These are phyloP conservation scores for Eurotiales sp. DNA, from an alignment of 2,329 filamentous ascomycete genomes.

Conservation along the genomic window DNA sequence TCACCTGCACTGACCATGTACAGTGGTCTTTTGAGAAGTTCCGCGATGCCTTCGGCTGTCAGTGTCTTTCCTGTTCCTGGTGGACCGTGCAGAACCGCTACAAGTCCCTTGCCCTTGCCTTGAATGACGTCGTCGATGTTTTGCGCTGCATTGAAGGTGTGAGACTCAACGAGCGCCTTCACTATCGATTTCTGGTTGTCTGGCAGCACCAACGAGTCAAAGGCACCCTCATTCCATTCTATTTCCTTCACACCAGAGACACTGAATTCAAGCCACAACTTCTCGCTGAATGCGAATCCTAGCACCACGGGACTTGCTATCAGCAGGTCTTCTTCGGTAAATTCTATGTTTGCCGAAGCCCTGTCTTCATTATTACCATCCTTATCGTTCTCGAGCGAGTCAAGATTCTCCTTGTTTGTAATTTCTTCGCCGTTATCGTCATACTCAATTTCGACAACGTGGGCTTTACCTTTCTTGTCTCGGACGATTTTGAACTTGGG, in stretches of 20 bases:
- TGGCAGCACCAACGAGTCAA: slow-evolving; percentile 73
- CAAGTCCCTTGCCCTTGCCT: slow-evolving; percentile 82
- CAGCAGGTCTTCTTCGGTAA: slow-evolving; percentile 78
- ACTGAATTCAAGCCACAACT: slow-evolving; percentile 84
- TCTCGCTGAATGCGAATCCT: slow-evolving; percentile 83
- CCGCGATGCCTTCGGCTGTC: slow-evolving; percentile 81
- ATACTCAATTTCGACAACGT: slow-evolving; percentile 53
- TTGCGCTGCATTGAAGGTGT: slow-evolving; percentile 75
- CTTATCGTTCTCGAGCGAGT: slow-evolving; percentile 46
- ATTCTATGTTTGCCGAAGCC: slow-evolving; percentile 44
- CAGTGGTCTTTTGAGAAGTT: slow-evolving; percentile 73
- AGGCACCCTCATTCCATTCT: slow-evolving; percentile 78
- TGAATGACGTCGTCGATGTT: slow-evolving; percentile 80
- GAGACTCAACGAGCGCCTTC: slow-evolving; percentile 75
- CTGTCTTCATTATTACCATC: slow-evolving; percentile 21
- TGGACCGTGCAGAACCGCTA: slow-evolving; percentile 76
- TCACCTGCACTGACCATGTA: slow-evolving; percentile 83
- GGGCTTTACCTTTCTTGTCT: slow-evolving; percentile 50
- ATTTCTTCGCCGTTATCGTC: slow-evolving; percentile 55
- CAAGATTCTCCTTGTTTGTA: slow-evolving; percentile 53
- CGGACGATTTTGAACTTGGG: slow-evolving; percentile 53
- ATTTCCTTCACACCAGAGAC: slow-evolving; percentile 77
- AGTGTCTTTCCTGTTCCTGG: slow-evolving; percentile 87
- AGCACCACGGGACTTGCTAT: slow-evolving; percentile 80
- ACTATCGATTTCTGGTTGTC: slow-evolving; percentile 64